These are phyloP conservation scores for Ogataea trehaloabstinens DNA, from an alignment of 805 yeast species.

Conservation along the genomic window DNA sequence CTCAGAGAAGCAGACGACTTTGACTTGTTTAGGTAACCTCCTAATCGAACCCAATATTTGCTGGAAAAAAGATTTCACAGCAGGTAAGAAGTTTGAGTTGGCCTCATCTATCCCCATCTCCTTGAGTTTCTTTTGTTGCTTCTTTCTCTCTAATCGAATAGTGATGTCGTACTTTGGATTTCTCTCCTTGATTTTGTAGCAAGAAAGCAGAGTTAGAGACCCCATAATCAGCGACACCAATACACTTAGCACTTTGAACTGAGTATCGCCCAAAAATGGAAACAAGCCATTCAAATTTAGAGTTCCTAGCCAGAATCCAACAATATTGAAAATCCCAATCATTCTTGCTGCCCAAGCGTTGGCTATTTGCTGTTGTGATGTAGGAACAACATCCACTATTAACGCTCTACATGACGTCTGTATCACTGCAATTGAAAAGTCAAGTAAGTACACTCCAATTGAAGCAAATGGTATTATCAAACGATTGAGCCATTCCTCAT, in stretches of 20 bases:
- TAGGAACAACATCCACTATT: slow-evolving; percentile 59
- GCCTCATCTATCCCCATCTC: slow-evolving; percentile 36
- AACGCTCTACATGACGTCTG: slow-evolving; percentile 62
- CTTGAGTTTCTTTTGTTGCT: slow-evolving; percentile 30
- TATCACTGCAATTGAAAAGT: slow-evolving; percentile 56
- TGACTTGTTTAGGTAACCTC: slow-evolving; percentile 49
- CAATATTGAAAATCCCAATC: slow-evolving; percentile 58
- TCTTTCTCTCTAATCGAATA: slow-evolving; percentile 37
- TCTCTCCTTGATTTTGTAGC: slow-evolving; percentile 45
- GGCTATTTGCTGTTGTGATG: slow-evolving; percentile 54
- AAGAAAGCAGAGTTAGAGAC: slow-evolving; percentile 38
- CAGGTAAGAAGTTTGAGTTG: slow-evolving; percentile 14
- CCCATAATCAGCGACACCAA: slow-evolving; percentile 42
- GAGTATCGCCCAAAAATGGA: slow-evolving; percentile 45
- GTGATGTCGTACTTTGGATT: slow-evolving; percentile 44
- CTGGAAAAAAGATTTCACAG: slow-evolving; percentile 25
- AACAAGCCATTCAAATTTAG: slow-evolving; percentile 38
- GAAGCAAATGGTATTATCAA: slow-evolving; percentile 51
- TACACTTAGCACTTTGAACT: slow-evolving; percentile 48
- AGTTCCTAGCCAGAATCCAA: slow-evolving; percentile 55
- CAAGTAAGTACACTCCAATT: slow-evolving; percentile 49
- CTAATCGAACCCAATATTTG: slow-evolving; percentile 37
- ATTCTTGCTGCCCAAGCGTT: slow-evolving; percentile 68
- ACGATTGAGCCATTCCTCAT: slow-evolving; percentile 25
- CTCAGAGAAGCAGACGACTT: slow-evolving; percentile 52